phyloP scores from a whole-genome alignment of 768 basidiomycete genomes.

The Lenzites betulinus region DNA sequence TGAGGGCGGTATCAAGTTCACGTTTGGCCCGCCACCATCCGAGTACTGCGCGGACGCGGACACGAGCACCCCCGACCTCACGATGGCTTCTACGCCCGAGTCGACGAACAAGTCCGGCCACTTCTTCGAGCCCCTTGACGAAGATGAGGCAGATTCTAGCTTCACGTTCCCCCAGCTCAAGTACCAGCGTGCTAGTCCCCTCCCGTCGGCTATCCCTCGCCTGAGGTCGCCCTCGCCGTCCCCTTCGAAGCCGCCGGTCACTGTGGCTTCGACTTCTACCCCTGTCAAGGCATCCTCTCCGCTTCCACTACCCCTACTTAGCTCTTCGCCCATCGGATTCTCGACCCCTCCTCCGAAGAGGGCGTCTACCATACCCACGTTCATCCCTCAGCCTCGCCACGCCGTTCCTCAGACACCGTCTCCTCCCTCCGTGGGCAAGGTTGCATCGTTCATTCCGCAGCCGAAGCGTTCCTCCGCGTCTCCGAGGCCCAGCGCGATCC shows the following conservation, averaged over 20 bases:
- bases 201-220: slow-evolving; percentile 57
- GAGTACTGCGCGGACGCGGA: slow-evolving; percentile 20
- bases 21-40: slow-evolving; percentile 60
- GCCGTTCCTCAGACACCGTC: slow-evolving; percentile 42
- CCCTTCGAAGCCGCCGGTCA: slow-evolving; percentile 28
- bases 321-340: slow-evolving; percentile 36
- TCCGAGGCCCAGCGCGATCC: slow-evolving; percentile 19
- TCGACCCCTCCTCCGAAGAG: slow-evolving; percentile 58
- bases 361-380: slow-evolving; percentile 48
- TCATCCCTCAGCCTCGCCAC: slow-evolving; percentile 59
- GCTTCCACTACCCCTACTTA: slow-evolving; percentile 24
- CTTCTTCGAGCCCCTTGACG: slow-evolving; percentile 20
- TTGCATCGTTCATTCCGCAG: slow-evolving; percentile 32
- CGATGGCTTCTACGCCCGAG: slow-evolving; percentile 19
- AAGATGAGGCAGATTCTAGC: slow-evolving; percentile 16
- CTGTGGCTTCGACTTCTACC: slow-evolving; percentile 22
- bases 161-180: slow-evolving; percentile 26
- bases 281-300: slow-evolving; percentile 37
- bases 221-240: slow-evolving; percentile 39
- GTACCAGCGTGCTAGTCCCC: slow-evolving; percentile 19
- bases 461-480: slow-evolving; percentile 28
- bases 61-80: slow-evolving; percentile 18
- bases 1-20: slow-evolving; percentile 71
- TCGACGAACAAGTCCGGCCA: slow-evolving; percentile 6
- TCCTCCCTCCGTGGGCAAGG: slow-evolving; percentile 44